These are phyloP conservation scores for Ostreobium quekettii DNA, from an alignment of 139 green algal genomes.

Conservation along the genomic window DNA sequence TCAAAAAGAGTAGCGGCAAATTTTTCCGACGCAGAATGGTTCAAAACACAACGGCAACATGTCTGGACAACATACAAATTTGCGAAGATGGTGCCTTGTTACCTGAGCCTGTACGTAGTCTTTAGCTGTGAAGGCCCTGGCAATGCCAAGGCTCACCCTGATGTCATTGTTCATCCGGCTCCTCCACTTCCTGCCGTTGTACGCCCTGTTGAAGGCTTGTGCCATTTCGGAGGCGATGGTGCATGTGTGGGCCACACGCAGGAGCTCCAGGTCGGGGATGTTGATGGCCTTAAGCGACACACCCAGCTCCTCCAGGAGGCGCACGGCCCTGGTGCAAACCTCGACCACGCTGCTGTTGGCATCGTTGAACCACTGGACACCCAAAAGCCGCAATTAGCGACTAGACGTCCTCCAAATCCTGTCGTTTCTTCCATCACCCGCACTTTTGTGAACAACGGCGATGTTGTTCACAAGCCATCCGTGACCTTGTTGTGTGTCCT, in stretches of 20 bases:
- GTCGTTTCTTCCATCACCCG: too few species aligned
- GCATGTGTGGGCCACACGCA: conserved; percentile 48
- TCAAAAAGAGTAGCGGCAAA: too few species aligned
- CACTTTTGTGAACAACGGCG: too few species aligned
- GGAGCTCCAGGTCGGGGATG: conserved; percentile 59
- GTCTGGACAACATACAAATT: too few species aligned
- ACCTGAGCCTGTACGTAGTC: conserved; percentile 52
- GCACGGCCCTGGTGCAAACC: conserved; percentile 29
- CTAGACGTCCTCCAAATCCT: too few species aligned
- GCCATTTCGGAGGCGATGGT: conserved; percentile 45
- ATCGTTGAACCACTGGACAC: conserved; percentile 51
- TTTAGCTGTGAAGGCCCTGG: conserved; percentile 23
- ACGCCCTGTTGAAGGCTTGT: conserved; percentile 21
- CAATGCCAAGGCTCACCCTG: conserved; percentile 31
- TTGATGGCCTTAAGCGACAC: conserved; percentile 32
- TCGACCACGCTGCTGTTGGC: conserved; percentile 42
- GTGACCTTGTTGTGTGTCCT: too few species aligned
- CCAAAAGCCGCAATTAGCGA: too few species aligned
- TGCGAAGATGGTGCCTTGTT: too few species aligned
- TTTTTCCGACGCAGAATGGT: too few species aligned
- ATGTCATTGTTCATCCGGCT: conserved; percentile 44
- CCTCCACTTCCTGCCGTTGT: not conserved
- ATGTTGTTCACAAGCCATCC: too few species aligned
- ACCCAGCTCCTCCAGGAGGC: conserved; percentile 26
- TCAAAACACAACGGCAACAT: too few species aligned